Percentiles rank a stretch among this genome's conserved stretches.
phyloP scores from a whole-genome alignment of 2,329 filamentous ascomycete species.

The Trichoderma sp. region DNA sequence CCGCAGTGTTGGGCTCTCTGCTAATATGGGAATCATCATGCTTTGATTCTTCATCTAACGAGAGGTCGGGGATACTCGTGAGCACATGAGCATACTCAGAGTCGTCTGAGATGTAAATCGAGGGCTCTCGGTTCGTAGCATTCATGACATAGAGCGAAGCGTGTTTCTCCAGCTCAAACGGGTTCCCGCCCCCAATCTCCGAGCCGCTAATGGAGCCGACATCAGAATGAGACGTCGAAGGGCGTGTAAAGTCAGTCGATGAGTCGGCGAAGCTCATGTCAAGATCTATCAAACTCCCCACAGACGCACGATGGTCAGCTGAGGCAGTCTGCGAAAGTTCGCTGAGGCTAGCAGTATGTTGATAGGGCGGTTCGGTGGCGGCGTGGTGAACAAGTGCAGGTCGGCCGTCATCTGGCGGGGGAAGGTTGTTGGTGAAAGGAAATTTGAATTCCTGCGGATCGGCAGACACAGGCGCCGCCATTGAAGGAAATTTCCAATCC shows the following conservation, averaged over 20 bases:
- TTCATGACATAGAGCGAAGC: slow-evolving; percentile 51
- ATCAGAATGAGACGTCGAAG: slow-evolving; percentile 60
- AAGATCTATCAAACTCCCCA: slow-evolving; percentile 51
- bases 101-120: slow-evolving; percentile 60
- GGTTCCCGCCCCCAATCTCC: slow-evolving; percentile 53
- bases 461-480: slow-evolving; percentile 49
- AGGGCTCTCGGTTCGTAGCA: slow-evolving; percentile 49
- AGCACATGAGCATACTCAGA: slow-evolving; percentile 46
- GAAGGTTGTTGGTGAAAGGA: slow-evolving; percentile 39
- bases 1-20: slow-evolving; percentile 18
- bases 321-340: slow-evolving; percentile 38
- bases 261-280: slow-evolving; percentile 53
- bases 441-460: slow-evolving; percentile 48
- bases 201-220: slow-evolving; percentile 55
- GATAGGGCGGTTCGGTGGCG: slow-evolving; percentile 50
- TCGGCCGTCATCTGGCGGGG: slow-evolving; percentile 34
- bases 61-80: slow-evolving; percentile 28
- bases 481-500: slow-evolving; percentile 59
- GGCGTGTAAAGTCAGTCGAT: slow-evolving; percentile 49
- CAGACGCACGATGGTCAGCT: slow-evolving; percentile 41
- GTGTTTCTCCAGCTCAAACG: slow-evolving; percentile 63
- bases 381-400: slow-evolving; percentile 49
- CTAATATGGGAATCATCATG: slow-evolving; percentile 19
- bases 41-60: slow-evolving; percentile 23
- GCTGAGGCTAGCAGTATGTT: slow-evolving; percentile 40